A percentile compares a stretch with the other conserved stretches of the same genome.
These are phyloP conservation scores for Pichia terricola DNA, from an alignment of 1,139 yeast species.

Conservation along the genomic window DNA sequence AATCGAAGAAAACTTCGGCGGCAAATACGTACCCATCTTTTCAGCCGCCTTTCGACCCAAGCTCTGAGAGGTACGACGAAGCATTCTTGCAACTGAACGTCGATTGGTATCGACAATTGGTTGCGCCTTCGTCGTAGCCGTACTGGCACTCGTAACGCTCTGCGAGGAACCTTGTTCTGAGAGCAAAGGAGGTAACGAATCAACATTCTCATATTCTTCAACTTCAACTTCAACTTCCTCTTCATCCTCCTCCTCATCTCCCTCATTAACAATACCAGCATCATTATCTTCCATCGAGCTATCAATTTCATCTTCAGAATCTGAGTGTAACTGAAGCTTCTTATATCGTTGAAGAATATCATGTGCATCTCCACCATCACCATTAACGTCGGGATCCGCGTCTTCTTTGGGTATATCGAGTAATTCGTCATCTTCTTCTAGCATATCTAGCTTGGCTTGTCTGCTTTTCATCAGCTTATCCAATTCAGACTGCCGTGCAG, in stretches of 20 bases:
- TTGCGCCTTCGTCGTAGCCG: constrained; percentile 24
- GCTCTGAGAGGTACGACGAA: constrained; percentile 44
- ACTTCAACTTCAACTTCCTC: constrained; percentile 23
- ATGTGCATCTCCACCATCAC: not conserved
- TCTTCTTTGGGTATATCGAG: not conserved
- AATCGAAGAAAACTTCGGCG: constrained; percentile 75
- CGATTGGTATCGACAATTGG: constrained; percentile 66
- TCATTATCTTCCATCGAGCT: constrained; percentile 12
- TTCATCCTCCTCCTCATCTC: constrained; percentile 8
- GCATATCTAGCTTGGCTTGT: constrained; percentile 5
- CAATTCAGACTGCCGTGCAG: constrained; percentile 11
- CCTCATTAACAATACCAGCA: constrained; percentile 5
- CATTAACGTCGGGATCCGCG: constrained; percentile 1
- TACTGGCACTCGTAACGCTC: not conserved
- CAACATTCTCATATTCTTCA: constrained; percentile 14
- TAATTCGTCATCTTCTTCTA: constrained; percentile 1
- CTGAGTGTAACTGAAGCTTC: constrained; percentile 5
- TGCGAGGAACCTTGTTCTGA: constrained; percentile 3
- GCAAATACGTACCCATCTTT: constrained; percentile 79
- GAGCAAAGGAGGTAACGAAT: constrained; percentile 13
- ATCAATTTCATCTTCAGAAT: constrained; percentile 15
- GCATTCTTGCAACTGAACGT: constrained; percentile 61
- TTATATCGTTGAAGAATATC: not conserved
- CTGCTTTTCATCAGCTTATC: constrained; percentile 9
- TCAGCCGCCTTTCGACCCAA: constrained; percentile 69